Conservation (phyloP, 2,329 filamentous ascomycete genomes). For the Stemphylium lycopersici region DNA sequence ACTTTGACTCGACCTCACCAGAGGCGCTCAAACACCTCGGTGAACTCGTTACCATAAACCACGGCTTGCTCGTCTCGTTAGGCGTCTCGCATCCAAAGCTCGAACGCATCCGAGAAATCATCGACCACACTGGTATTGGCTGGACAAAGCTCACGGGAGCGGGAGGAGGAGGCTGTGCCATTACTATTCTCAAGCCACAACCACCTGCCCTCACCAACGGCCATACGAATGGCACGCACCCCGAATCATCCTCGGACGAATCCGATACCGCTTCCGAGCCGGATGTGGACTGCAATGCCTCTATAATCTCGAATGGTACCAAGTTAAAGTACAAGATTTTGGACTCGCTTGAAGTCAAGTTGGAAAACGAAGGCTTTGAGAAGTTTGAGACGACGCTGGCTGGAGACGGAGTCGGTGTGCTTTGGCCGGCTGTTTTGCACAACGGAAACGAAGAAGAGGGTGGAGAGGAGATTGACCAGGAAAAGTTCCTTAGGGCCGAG, state of each 20-base stretch:
- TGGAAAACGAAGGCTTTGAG: constrained; percentile 68
- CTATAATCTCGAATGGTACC: constrained; percentile 40
- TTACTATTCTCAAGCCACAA: constrained; percentile 80
- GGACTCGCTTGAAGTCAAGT: constrained; percentile 66
- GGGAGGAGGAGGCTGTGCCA: constrained; percentile 93
- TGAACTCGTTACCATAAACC: constrained; percentile 90
- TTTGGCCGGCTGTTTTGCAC: constrained; percentile 90
- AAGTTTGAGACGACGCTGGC: constrained; percentile 90
- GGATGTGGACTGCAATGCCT: constrained; percentile 35
- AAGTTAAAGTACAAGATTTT: constrained; percentile 54
- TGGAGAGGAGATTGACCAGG: constrained; percentile 90
- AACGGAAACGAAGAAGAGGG: constrained; percentile 82
- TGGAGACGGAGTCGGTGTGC: constrained; percentile 89
- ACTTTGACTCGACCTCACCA: constrained; percentile 70
- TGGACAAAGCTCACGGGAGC: constrained; percentile 98
- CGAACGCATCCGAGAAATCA: constrained; percentile 85
- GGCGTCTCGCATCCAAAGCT: constrained; percentile 94
- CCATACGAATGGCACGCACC: constrained; percentile 31
- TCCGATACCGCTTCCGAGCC: constrained; percentile 34
- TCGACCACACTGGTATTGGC: constrained; percentile 82
- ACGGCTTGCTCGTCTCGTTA: constrained; percentile 86
- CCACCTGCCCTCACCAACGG: constrained; percentile 54
- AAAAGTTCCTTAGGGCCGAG: constrained; percentile 83
- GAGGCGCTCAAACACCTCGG: constrained; percentile 75
- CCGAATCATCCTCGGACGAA: constrained; percentile 30